Conservation (phyloP, 2,329 filamentous ascomycete species). For the Aspergillus versicolor region DNA sequence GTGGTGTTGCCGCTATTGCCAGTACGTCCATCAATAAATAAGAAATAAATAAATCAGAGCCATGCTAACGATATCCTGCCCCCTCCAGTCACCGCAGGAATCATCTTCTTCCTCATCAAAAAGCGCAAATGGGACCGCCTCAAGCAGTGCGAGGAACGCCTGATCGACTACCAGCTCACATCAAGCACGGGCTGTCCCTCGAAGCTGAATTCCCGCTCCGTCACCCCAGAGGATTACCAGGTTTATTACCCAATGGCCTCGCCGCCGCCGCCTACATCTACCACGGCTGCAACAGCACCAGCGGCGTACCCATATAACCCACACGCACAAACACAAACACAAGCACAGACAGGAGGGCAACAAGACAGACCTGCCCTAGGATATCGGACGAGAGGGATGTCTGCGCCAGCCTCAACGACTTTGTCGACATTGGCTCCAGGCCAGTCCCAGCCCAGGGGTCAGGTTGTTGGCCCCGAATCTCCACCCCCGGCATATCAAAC, state of each 20-base stretch:
- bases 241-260: constrained; percentile 4
- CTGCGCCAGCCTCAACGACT: constrained; percentile 15
- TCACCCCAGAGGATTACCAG: constrained; percentile 8
- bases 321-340: not conserved
- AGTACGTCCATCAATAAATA: constrained; percentile 19
- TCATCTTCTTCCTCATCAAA: constrained; percentile 25
- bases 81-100: constrained; percentile 24
- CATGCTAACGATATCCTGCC: not conserved
- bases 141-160: constrained; percentile 20
- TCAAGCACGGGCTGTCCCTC: not conserved
- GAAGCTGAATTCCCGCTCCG: constrained; percentile 3
- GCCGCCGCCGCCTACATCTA: not conserved
- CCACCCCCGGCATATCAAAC: constrained; percentile 29
- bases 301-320: not conserved
- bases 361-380: not conserved
- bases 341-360: not conserved
- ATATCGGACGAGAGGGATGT: not conserved
- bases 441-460: too few species aligned
- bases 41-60: not conserved
- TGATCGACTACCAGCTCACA: constrained; percentile 9
- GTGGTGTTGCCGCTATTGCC: constrained; percentile 24
- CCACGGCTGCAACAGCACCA: not conserved
- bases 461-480: constrained; percentile 7
- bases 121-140: constrained; percentile 25
- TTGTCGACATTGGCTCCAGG: not conserved